Evolutionary conservation across 1,284 basidiomycete genomes (phyloP).

Genomic region (Heterobasidion occidentale): DNA sequence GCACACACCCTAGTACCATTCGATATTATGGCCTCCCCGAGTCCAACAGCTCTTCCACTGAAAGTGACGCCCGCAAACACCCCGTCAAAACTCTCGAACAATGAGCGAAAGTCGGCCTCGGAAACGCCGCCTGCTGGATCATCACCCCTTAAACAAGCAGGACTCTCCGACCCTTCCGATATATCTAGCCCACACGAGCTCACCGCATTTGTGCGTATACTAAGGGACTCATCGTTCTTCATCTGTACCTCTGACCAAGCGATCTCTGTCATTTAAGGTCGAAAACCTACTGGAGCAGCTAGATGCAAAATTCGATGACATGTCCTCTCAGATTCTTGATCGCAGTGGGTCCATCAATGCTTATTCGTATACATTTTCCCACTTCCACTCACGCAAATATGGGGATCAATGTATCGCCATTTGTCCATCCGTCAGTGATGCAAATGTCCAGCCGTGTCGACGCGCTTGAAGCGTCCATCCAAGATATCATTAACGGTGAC

Average conservation of each 20-base stretch:
- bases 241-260: not conserved
- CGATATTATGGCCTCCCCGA: conserved; percentile 18
- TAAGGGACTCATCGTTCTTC: not conserved
- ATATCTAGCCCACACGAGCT: conserved; percentile 57
- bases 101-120: not conserved
- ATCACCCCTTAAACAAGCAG: not conserved
- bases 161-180: not conserved
- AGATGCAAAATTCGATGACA: conserved; percentile 75
- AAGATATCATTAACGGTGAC: conserved; percentile 77
- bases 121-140: not conserved
- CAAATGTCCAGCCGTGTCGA: conserved; percentile 84
- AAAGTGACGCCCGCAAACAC: conserved; percentile 45
- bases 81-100: not conserved
- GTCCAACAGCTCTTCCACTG: conserved; percentile 39
- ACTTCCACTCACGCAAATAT: conserved; percentile 5
- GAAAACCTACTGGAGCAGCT: conserved; percentile 72
- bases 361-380: not conserved
- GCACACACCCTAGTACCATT: not conserved
- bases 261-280: conserved; percentile 39
- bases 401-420: not conserved
- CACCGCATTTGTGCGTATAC: conserved; percentile 64
- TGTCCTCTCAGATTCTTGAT: conserved; percentile 76
- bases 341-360: conserved; percentile 46
- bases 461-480: conserved; percentile 70
- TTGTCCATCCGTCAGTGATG: conserved; percentile 42